Conservation (phyloP, 1,284 basidiomycete species). For the Peniophora sp. region DNA sequence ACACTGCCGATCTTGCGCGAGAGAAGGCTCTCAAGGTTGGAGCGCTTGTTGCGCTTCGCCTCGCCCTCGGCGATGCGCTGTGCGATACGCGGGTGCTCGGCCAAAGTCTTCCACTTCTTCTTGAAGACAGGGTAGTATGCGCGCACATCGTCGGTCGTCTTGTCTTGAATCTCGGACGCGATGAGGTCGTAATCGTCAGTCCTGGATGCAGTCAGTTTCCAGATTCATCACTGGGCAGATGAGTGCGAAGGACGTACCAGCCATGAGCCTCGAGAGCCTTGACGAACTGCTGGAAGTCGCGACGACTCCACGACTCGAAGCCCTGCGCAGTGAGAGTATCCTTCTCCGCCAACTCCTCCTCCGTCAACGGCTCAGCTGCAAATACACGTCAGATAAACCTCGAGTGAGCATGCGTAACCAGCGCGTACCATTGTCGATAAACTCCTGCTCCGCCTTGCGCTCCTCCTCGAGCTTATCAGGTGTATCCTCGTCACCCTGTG, state of each 20-base stretch:
- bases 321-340: conserved; percentile 74
- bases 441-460: conserved; percentile 73
- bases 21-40: conserved; percentile 74
- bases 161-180: conserved; percentile 81
- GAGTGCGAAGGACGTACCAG: conserved; percentile 48
- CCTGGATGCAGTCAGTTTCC: conserved; percentile 31
- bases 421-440: conserved; percentile 70
- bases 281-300: conserved; percentile 92
- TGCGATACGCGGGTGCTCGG: conserved; percentile 79
- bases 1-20: conserved; percentile 77
- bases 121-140: conserved; percentile 85
- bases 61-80: conserved; percentile 79
- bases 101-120: conserved; percentile 64
- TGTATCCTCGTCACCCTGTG: conserved; percentile 66
- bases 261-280: conserved; percentile 83
- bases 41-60: conserved; percentile 81
- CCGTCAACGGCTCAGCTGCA: conserved; percentile 78
- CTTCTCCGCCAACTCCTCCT: conserved; percentile 78
- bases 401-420: background rate
- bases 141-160: conserved; percentile 76
- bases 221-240: background rate
- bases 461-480: conserved; percentile 85
- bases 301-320: conserved; percentile 86
- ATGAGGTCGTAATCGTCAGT: conserved; percentile 71
- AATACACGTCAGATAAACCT: conserved; percentile 4